These are phyloP conservation scores for Glebionis coronaria DNA, from an alignment of 129 eudicot species.

Conservation along the genomic window DNA sequence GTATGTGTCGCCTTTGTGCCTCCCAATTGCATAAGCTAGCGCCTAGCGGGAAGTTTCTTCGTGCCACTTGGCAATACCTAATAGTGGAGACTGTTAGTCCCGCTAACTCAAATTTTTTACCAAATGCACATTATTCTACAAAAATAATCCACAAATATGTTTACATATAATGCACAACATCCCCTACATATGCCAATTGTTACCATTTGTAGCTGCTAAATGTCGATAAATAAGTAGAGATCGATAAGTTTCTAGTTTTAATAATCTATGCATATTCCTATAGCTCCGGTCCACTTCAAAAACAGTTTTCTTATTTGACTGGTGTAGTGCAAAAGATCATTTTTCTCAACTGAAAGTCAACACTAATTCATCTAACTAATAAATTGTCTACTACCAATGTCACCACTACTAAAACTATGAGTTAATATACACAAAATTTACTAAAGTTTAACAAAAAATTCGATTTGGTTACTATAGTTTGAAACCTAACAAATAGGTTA, in stretches of 20 bases:
- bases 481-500: too few relatives aligned
- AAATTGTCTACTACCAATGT: not conserved
- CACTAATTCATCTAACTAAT: constrained; percentile 5
- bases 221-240: not conserved
- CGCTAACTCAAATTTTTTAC: not conserved
- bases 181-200: constrained; percentile 4
- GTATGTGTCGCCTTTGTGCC: constrained; percentile 70
- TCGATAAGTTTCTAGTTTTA: not conserved
- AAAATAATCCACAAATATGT: not conserved
- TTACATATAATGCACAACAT: constrained; percentile 3
- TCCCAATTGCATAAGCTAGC: constrained; percentile 98
- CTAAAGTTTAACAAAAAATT: too few relatives aligned
- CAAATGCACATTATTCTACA: not conserved
- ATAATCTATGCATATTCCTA: not conserved
- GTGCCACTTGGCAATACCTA: constrained; percentile 59
- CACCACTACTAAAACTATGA: too few relatives aligned
- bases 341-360: not conserved
- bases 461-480: too few relatives aligned
- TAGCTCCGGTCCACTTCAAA: constrained; percentile 7
- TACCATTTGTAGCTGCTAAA: not conserved
- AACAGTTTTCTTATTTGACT: constrained; percentile 14
- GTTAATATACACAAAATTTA: too few relatives aligned
- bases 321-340: not conserved
- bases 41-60: constrained; percentile 61
- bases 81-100: not conserved